These are phyloP conservation scores for Magnolia kwangsiensis DNA, from an alignment of 164 flowering plant species.

Conservation along the genomic window DNA sequence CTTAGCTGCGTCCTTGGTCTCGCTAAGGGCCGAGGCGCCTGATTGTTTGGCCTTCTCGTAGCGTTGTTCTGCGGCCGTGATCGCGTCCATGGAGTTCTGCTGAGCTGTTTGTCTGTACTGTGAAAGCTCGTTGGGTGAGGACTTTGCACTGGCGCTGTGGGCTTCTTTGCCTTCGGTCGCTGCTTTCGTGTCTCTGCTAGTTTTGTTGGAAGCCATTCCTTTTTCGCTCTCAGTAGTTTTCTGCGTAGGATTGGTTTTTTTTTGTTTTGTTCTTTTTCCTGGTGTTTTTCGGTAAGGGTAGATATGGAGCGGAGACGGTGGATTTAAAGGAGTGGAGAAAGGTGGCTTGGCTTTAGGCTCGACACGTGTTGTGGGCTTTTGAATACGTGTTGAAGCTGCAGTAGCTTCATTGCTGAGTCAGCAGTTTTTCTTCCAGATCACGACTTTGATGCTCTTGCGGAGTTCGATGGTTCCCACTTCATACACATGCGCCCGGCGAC, in stretches of 20 bases:
- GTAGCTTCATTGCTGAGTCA: background rate
- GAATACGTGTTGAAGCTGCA: background rate
- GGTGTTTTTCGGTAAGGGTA: no score
- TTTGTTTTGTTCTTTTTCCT: no score
- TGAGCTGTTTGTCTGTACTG: conserved; percentile 42
- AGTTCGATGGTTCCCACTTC: background rate
- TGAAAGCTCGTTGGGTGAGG: conserved; percentile 33
- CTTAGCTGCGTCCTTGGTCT: conserved; percentile 8
- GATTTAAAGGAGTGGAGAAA: background rate
- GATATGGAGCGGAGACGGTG: no score
- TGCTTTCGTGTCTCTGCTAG: background rate
- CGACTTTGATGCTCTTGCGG: background rate
- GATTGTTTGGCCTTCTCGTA: conserved; percentile 28
- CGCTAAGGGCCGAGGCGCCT: conserved; percentile 1
- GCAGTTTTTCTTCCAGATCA: background rate
- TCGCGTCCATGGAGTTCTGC: conserved; percentile 50
- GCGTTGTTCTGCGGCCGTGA: conserved; percentile 47
- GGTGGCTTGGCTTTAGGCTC: background rate
- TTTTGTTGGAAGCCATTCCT: background rate
- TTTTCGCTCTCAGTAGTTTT: background rate
- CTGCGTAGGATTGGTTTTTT: background rate
- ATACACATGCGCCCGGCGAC: background rate
- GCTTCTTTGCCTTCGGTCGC: background rate
- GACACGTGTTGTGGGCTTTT: background rate
- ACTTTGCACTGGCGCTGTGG: conserved; percentile 3